Evolutionary conservation across 2,329 filamentous ascomycete species (phyloP), one percentile per base, ranked within the genome.

Genomic region (Fusarium fujikuroi): DNA sequence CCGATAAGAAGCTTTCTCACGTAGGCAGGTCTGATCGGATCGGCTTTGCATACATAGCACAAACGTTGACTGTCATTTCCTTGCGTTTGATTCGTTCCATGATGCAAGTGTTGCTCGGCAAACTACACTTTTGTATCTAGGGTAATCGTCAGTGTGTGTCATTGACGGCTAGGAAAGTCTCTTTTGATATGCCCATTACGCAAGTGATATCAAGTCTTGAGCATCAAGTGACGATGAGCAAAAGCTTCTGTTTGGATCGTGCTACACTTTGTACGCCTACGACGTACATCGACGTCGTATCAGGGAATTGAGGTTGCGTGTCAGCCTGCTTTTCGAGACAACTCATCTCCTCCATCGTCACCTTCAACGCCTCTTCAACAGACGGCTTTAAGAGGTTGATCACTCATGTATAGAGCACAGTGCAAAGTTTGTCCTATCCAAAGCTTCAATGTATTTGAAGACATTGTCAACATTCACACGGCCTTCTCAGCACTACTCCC

Each of bases 141-240:
- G 70, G 70, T 73, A 73, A 52, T 63, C 58, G 37, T 63, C 62
- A 58, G 46, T 46, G 32, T 25, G 58, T 66, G 70, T 67, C 70
- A 74, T 63, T 32, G 14, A 43, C 18, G 21, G 5, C 50, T 52
- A 49, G 60, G 21, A 52, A 73, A 69, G 47, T 34, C 25, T 59
- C 66, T 53, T 66, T 70, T 52, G 23, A 43, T 61, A 59, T 50
- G 47, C 19, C 11, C 42, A 73, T 73, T 70, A 73, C 70, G 70
- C 70, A 73, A 66, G 50, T 53, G 60, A 30, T 56, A n/a, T 69
- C 18, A 54, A 60, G 30, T 32, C 37, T 63, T 53, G 15, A 18
- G 18, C 32, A 68, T 64, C 70, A 56, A 58, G 58, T 59, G 68
- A 72, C 30, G 43, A 42, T 72, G 44, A 21, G 46, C 19, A 47